phyloP scores from a whole-genome alignment of 768 basidiomycete genomes.

The Postia placenta region DNA sequence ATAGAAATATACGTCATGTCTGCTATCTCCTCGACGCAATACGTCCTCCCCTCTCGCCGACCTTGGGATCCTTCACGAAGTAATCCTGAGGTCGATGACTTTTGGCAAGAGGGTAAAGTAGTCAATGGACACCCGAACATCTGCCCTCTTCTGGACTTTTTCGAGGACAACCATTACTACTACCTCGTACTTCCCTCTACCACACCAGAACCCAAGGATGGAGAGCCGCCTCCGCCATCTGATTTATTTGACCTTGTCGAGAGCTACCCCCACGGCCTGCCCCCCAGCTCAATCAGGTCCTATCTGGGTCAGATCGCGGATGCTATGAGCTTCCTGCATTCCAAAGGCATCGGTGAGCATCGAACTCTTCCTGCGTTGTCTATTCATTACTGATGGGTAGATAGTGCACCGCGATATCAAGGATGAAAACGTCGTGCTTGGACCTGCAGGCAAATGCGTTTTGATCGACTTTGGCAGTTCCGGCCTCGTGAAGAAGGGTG shows the following conservation, averaged over 20 bases:
- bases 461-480: slow-evolving; percentile 97
- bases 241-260: slow-evolving; percentile 98
- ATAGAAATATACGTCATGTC: slow-evolving; percentile 97
- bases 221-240: slow-evolving; percentile 51
- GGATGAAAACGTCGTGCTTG: slow-evolving; percentile 92
- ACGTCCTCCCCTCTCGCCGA: slow-evolving; percentile 69
- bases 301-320: slow-evolving; percentile 94
- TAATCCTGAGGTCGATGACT: slow-evolving; percentile 23
- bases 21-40: slow-evolving; percentile 75
- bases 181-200: slow-evolving; percentile 86
- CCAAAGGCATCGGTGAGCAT: slow-evolving; percentile 79
- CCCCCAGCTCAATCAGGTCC: slow-evolving; percentile 63
- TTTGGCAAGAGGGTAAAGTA: slow-evolving; percentile 64
- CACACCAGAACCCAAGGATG: slow-evolving; percentile 49
- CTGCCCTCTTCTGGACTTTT: slow-evolving; percentile 91
- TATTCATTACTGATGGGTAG: background rate
- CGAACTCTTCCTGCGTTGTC: background rate
- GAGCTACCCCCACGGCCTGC: slow-evolving; percentile 78
- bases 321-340: slow-evolving; percentile 82
- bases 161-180: slow-evolving; percentile 95
- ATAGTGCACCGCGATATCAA: slow-evolving; percentile 93
- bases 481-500: slow-evolving; percentile 72
- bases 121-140: slow-evolving; percentile 94
- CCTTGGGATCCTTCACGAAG: slow-evolving; percentile 79
- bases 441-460: slow-evolving; percentile 75